phyloP scores from a whole-genome alignment of 2,329 filamentous ascomycete genomes.

The Aspergillus udagawae region DNA sequence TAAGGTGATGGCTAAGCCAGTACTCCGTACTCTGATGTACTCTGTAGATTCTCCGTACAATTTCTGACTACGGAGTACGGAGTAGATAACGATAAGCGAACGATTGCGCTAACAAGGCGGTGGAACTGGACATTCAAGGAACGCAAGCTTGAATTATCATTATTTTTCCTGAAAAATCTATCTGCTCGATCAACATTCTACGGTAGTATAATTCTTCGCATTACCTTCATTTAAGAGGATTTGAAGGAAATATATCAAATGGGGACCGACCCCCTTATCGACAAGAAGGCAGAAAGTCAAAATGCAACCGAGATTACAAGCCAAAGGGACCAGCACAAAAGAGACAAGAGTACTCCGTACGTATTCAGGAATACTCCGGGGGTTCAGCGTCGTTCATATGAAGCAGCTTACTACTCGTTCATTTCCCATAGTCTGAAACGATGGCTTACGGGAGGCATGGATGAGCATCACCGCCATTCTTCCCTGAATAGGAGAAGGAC shows the following conservation, averaged over 20 bases:
- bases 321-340: not conserved
- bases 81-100: not conserved
- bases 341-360: not conserved
- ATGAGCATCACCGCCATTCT: conserved; percentile 17
- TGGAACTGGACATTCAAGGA: not conserved
- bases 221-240: not conserved
- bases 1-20: not conserved
- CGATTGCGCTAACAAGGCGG: not conserved
- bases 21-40: too few relatives aligned
- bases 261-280: not conserved
- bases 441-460: conserved; percentile 7
- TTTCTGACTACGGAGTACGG: too few relatives aligned
- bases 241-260: not conserved
- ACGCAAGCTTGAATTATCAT: not conserved
- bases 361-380: conserved; percentile 2
- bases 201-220: not conserved
- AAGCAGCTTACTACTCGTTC: conserved; percentile 7
- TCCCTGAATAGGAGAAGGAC: conserved; percentile 1
- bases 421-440: conserved; percentile 16
- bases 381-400: conserved; percentile 1
- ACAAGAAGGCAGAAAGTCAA: not conserved
- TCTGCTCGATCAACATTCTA: not conserved
- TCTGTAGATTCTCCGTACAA: not conserved
- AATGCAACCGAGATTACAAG: not conserved
- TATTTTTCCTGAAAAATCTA: not conserved